Percentiles rank a stretch among this genome's conserved stretches.
These are phyloP conservation scores for Naganishia albida DNA, from an alignment of 1,284 basidiomycete species.

Conservation along the genomic window DNA sequence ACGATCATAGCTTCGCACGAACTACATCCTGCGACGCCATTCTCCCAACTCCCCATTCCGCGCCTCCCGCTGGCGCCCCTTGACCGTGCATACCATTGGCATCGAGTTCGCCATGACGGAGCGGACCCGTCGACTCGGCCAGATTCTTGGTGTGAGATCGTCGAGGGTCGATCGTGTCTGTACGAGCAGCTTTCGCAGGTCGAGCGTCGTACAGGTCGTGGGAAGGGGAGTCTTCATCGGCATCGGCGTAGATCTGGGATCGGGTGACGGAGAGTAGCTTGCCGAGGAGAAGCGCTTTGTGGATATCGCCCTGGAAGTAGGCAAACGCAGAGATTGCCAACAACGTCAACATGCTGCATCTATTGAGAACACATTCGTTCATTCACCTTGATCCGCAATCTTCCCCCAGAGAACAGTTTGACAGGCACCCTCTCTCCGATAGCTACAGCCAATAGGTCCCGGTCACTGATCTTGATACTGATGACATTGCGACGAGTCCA, in stretches of 20 bases:
- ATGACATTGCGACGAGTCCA: slow-evolving; percentile 3
- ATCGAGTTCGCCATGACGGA: slow-evolving; percentile 5
- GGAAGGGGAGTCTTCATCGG: slow-evolving; percentile 10
- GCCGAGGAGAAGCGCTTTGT: slow-evolving; percentile 27
- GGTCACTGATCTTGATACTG: slow-evolving; percentile 19
- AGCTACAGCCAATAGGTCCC: slow-evolving; percentile 23
- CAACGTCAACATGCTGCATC: not conserved
- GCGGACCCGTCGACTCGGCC: not conserved
- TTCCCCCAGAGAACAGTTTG: slow-evolving; percentile 22
- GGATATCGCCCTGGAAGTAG: slow-evolving; percentile 16
- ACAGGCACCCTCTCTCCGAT: slow-evolving; percentile 27
- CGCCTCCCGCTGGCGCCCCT: slow-evolving; percentile 18
- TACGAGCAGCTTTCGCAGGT: not conserved
- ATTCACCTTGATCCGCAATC: slow-evolving; percentile 20
- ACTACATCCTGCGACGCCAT: not conserved
- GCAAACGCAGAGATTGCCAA: not conserved
- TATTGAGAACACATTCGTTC: not conserved
- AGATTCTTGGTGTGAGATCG: not conserved
- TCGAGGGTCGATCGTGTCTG: not conserved
- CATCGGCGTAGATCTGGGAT: slow-evolving; percentile 30
- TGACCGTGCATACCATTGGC: slow-evolving; percentile 26
- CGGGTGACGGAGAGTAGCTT: slow-evolving; percentile 26
- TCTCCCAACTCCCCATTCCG: slow-evolving; percentile 13
- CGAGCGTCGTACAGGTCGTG: slow-evolving; percentile 17
- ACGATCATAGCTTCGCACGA: slow-evolving; percentile 13